Base-by-base conservation (phyloP, 345 rosid genomes). In the Sonneratia alba region DNA sequence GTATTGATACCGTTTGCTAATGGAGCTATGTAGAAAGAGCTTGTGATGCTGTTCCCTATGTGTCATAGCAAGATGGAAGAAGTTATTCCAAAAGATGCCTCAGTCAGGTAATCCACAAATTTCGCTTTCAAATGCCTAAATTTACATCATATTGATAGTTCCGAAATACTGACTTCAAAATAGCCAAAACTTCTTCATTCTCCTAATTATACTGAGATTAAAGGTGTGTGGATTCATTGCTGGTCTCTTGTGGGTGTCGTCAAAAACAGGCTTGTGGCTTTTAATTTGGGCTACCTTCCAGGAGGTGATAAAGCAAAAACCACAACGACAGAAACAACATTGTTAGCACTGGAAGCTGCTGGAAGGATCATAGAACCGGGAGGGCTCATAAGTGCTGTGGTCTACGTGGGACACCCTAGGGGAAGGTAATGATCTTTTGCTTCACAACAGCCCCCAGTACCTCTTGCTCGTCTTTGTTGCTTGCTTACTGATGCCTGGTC, bases 251-350 rank as follows among this genome's bases (percentile, higher is more conserved):
- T 67, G 40, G 61, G 55, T 42, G 7, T 68, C 51, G 9, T 40
- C 71, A 68, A 45, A 70, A 65, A 15, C 71, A 91, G 98, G 84
- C 89, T 90, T 76, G 89, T 94, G 62, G 92, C 95, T 36, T 91
- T 94, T 85, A 94, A 94, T 81, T 79, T 94, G 77, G 98, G 98
- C 34, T 94, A 88, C 76, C 97, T 91, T 84, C 98, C 98, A 21
- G 93, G 96, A 74, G 93, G 96, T 65, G 81, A 87, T 79, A 90
- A 87, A 82, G 77, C 81, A 16, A 69, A 87, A 73, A 87, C 83
- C 75, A 94, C 93, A 21, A 74, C 34, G 53, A 75, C 95, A 0
- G 78, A 80, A 69, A 90, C 96, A 77, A 94, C 98, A 9, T 43
- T 73, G 42, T 68, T 76, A 72, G 95, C 97, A 48, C 43, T 91